These are phyloP conservation scores for Entomortierella beljakovae DNA, from an alignment of 192 early-diverging fungal genomes.

Conservation along the genomic window DNA sequence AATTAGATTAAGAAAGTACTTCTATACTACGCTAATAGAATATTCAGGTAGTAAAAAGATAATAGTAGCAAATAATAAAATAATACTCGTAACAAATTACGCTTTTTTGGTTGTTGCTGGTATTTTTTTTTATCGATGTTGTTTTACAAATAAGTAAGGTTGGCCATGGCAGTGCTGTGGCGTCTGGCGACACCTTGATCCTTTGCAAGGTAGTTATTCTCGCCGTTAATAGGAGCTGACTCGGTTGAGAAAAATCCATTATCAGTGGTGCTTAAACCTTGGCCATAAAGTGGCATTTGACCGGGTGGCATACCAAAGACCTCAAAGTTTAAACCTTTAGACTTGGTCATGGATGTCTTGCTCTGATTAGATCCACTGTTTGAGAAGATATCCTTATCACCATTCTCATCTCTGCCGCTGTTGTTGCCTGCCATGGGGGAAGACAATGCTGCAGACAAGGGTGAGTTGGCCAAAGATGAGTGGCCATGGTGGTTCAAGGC, in stretches of 20 bases:
- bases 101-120: no score
- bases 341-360: background rate
- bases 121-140: no score
- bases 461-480: constrained; percentile 11
- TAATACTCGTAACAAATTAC: background rate
- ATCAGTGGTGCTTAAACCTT: constrained; percentile 11
- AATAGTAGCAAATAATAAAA: background rate
- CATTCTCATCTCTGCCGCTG: background rate
- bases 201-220: constrained; percentile 34
- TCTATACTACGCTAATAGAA: no score
- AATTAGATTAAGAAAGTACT: no score
- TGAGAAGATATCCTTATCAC: background rate
- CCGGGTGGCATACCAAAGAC: constrained; percentile 7
- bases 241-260: constrained; percentile 18
- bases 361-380: background rate
- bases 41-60: no score
- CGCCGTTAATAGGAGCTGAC: background rate
- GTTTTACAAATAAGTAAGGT: constrained; percentile 9
- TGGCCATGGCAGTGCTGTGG: constrained; percentile 23
- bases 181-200: constrained; percentile 17
- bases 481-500: background rate
- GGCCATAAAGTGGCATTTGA: constrained; percentile 17
- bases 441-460: constrained; percentile 8
- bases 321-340: constrained; percentile 13
- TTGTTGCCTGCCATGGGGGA: constrained; percentile 1